Conservation (phyloP, 2,329 filamentous ascomycete species). For the Salinomyces thailandicus region DNA sequence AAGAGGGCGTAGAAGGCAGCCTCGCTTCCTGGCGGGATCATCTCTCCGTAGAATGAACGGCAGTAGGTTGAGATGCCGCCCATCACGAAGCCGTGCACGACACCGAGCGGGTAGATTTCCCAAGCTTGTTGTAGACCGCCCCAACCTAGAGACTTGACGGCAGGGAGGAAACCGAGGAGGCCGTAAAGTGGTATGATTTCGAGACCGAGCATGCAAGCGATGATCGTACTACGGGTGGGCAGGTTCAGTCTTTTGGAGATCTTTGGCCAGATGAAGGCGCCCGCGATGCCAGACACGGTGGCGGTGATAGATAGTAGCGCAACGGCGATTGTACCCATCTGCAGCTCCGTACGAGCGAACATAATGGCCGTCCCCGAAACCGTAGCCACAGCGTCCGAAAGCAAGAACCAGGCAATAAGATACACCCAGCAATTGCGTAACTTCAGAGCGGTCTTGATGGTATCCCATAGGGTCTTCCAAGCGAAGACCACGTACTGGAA, state of each 20-base stretch:
- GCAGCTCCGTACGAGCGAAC: slow-evolving; percentile 85
- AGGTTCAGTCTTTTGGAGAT: slow-evolving; percentile 62
- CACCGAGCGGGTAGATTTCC: slow-evolving; percentile 91
- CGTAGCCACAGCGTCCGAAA: slow-evolving; percentile 89
- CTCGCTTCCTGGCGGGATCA: slow-evolving; percentile 89
- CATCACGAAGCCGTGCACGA: slow-evolving; percentile 84
- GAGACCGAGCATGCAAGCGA: slow-evolving; percentile 82
- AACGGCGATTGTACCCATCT: slow-evolving; percentile 79
- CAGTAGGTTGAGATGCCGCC: slow-evolving; percentile 87
- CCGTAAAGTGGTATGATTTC: slow-evolving; percentile 89
- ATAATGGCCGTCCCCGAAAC: slow-evolving; percentile 89
- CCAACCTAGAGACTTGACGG: slow-evolving; percentile 62
- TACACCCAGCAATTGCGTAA: slow-evolving; percentile 67
- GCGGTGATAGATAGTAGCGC: slow-evolving; percentile 91
- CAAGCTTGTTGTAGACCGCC: slow-evolving; percentile 79
- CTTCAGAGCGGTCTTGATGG: slow-evolving; percentile 60
- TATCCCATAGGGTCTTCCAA: slow-evolving; percentile 78
- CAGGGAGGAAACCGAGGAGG: slow-evolving; percentile 76
- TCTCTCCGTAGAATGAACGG: slow-evolving; percentile 78
- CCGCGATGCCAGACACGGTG: slow-evolving; percentile 70
- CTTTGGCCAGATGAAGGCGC: slow-evolving; percentile 84
- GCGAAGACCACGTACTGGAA: slow-evolving; percentile 66
- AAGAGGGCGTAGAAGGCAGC: slow-evolving; percentile 94
- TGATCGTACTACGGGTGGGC: slow-evolving; percentile 73
- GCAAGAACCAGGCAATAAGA: slow-evolving; percentile 81